Base-by-base conservation (phyloP, 169 alveolate genomes). In the Eimeria maxima region DNA sequence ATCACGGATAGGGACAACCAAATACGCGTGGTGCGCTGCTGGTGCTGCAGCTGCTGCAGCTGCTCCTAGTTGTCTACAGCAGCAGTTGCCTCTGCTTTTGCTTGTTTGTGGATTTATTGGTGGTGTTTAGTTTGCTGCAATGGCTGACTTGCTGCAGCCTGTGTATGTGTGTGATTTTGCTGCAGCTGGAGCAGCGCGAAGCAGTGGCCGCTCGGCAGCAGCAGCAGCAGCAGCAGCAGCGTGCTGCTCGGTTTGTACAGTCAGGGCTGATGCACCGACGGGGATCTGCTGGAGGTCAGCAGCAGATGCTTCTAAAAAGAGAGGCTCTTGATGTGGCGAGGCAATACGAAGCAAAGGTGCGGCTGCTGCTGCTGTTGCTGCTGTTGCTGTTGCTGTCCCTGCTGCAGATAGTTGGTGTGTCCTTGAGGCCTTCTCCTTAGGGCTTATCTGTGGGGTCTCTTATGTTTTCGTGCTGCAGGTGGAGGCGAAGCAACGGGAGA, bases 221-320 rank as follows among this genome's bases (percentile, higher is more conserved):
- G 91, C 91, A 81, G 91, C 91, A 81, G 91, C 91, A 81, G 91
- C 88, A 78, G 65, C 91, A 81, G 73, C 91, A 81, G 73, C 38
- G 55, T 27, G 76, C 92, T 55, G 55, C 76, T 24, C 74, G 76
- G 3, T 24, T 50, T 76, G 60, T 84, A 78, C 92, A 84, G 60
- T 50, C 92, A 18, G 92, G 92, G 16, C 33, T 44, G 38, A 55
- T 57, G 55, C 67, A 27, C 22, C 29, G 92, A 18, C 10, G 92
- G 1, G 16, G 78, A 6, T 55, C 92, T 55, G 92, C 76, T 84
- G 92, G 92, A 50, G 76, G 92, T 1, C 44, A 45, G 47, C 92
- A 84, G 76, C 92, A 84, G 60, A 47, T 33, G 76, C 73, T 84
- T 55, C 92, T 55, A 78, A 84, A 57, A 57, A 50, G 92, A 18